Evolutionary conservation across 257 asterid species (phyloP).

Genomic region (Fraxinus cuspidata): DNA sequence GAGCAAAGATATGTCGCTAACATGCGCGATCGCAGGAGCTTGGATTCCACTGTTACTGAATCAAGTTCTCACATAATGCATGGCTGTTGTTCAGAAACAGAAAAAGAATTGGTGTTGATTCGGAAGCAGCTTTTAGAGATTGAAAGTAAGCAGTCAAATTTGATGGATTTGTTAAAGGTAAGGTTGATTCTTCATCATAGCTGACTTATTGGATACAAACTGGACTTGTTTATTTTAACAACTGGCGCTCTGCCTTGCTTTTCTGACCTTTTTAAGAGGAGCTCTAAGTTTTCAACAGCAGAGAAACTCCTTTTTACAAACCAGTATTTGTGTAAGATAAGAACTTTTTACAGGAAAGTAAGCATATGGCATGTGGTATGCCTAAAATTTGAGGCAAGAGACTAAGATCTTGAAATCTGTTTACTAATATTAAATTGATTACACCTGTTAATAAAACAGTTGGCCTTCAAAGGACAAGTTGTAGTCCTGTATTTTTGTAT

Average conservation of each 20-base stretch:
- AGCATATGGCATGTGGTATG: slow-evolving; percentile 5
- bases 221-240: not conserved
- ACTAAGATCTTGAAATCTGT: not conserved
- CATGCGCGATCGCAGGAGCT: slow-evolving; percentile 69
- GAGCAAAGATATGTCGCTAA: slow-evolving; percentile 61
- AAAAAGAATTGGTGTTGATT: slow-evolving; percentile 61
- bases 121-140: slow-evolving; percentile 82
- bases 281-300: not conserved
- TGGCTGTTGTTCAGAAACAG: slow-evolving; percentile 64
- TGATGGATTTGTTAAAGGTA: slow-evolving; percentile 86
- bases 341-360: slow-evolving; percentile 17
- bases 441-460: slow-evolving; percentile 2
- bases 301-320: not conserved
- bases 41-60: slow-evolving; percentile 83
- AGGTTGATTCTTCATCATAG: slow-evolving; percentile 10
- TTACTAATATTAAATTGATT: not conserved
- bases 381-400: slow-evolving; percentile 7
- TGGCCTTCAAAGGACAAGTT: slow-evolving; percentile 9
- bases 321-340: not conserved
- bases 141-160: slow-evolving; percentile 75
- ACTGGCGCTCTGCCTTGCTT: slow-evolving; percentile 4
- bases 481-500: slow-evolving; percentile 10
- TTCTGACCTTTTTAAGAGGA: slow-evolving; percentile 11
- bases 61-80: slow-evolving; percentile 50
- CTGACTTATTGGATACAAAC: not conserved